Evolutionary conservation across 2,329 filamentous ascomycete genomes (phyloP).

Genomic region (Fusarium brevicatenulatum): DNA sequence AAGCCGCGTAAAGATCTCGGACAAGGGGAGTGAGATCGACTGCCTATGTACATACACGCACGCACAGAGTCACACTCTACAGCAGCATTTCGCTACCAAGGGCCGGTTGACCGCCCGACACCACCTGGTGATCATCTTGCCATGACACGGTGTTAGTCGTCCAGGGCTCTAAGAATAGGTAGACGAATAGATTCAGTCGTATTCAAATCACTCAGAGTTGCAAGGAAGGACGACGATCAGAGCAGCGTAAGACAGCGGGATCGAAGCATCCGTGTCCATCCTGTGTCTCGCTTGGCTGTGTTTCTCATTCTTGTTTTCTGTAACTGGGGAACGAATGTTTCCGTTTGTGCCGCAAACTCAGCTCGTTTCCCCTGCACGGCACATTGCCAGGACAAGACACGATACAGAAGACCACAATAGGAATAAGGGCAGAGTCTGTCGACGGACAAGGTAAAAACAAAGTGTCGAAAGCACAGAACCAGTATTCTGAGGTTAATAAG

Average conservation of each 20-base stretch:
- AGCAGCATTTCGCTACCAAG: slow-evolving; percentile 25
- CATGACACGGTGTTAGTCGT: slow-evolving; percentile 23
- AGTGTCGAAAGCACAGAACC: slow-evolving; percentile 14
- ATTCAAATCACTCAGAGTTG: slow-evolving; percentile 1
- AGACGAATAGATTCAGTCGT: slow-evolving; percentile 8
- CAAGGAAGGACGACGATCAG: slow-evolving; percentile 10
- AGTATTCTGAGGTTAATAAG: slow-evolving; percentile 15
- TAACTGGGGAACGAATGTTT: slow-evolving; percentile 34
- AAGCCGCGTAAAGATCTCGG: slow-evolving; percentile 23
- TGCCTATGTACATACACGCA: background rate
- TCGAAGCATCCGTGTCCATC: slow-evolving; percentile 5
- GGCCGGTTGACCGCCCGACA: slow-evolving; percentile 28
- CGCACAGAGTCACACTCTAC: background rate
- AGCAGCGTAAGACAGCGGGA: slow-evolving; percentile 19
- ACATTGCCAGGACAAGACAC: slow-evolving; percentile 10
- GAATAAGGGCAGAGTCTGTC: slow-evolving; percentile 5
- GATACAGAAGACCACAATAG: slow-evolving; percentile 11
- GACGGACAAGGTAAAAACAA: slow-evolving; percentile 22
- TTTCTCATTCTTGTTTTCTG: slow-evolving; percentile 19
- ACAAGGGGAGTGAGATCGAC: slow-evolving; percentile 31
- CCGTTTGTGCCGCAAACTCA: slow-evolving; percentile 23
- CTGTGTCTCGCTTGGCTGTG: slow-evolving; percentile 12
- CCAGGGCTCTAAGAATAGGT: slow-evolving; percentile 27
- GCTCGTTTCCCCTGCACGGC: slow-evolving; percentile 20
- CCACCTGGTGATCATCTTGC: slow-evolving; percentile 19